Conservation (phyloP, 352 stramenopile genomes). For the Phytophthora palmivora region DNA sequence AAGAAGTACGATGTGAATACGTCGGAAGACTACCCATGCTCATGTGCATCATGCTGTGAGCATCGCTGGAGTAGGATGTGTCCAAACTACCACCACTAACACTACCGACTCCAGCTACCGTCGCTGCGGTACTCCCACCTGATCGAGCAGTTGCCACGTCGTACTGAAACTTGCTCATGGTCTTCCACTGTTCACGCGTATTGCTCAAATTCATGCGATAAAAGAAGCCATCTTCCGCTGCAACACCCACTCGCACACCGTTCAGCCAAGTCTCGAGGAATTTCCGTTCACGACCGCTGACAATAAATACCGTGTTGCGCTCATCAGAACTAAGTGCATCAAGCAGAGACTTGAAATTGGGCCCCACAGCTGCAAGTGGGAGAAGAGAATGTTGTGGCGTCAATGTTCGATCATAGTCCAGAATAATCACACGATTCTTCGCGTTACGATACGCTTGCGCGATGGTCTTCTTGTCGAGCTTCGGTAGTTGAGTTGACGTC, state of each 20-base stretch:
- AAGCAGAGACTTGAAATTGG: conserved; percentile 81
- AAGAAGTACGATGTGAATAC: conserved; percentile 39
- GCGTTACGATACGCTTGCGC: conserved; percentile 69
- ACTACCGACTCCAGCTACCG: conserved; percentile 33
- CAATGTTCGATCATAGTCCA: conserved; percentile 91
- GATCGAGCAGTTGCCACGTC: conserved; percentile 52
- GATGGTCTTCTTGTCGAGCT: conserved; percentile 65
- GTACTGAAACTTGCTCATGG: conserved; percentile 88
- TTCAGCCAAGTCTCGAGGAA: conserved; percentile 92
- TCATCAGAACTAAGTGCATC: conserved; percentile 71
- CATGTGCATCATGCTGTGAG: conserved; percentile 49
- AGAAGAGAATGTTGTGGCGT: conserved; percentile 79
- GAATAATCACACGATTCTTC: conserved; percentile 86
- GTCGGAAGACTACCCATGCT: conserved; percentile 56
- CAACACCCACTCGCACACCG: conserved; percentile 73
- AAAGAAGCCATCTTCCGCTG: conserved; percentile 80
- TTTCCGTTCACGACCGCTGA: conserved; percentile 80
- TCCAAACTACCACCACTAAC: conserved; percentile 38
- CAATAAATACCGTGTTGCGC: conserved; percentile 81
- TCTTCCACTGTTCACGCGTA: conserved; percentile 77
- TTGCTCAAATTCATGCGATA: conserved; percentile 85
- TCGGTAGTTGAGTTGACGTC: conserved; percentile 57
- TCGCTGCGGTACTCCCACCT: conserved; percentile 30
- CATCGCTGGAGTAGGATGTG: conserved; percentile 40
- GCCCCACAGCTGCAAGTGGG: conserved; percentile 78